Base-by-base conservation (phyloP, 2,329 filamentous ascomycete species). In the Lachnellula occidentalis region DNA sequence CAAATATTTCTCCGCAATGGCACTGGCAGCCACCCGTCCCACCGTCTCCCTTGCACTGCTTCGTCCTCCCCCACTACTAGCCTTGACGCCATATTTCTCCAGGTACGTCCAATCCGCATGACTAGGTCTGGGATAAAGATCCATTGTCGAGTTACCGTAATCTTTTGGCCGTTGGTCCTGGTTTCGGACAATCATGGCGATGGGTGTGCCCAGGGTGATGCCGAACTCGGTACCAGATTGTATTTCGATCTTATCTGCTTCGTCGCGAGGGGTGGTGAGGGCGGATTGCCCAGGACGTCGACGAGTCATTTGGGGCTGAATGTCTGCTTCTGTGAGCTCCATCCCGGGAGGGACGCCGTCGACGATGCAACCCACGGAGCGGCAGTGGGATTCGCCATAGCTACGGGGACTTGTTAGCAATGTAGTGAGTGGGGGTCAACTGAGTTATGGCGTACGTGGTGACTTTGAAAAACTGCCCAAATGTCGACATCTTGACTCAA, bases 91-190 rank as follows among this genome's bases (percentile, higher is more conserved):
- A 72, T 99, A 99, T 76, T 97, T 97, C 72, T 96, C 89, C 58
- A 96, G 79, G 75, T 97, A 97, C 57, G 94, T 97, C 83, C 88
- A 96, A 74, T 97, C 92, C 57, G 94, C 92, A 74, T 97, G 94
- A 70, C 85, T 90, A 36, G 92, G 94, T 50, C 94, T 82, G 4
- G 94, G 94, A 79, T 87, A 97, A 59, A 85, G 75, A 73, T 97
- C 90, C 83, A 96, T 96, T 31, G 92, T 96, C 69, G 83, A 82
- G 73, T 84, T 82, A 54, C 88, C 88, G 73, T 97, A 97, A 76
- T 99, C 94, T 70, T 90, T 85, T 37, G 92, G 92, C 59, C 92
- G 79, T 70, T 96, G 90, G 71, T 97, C 92, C 76, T 97, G 86
- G 72, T 97, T 97, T 72, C 85, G 79, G 43, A 97, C 92, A 56